A percentile compares a stretch with the other conserved stretches of the same genome.
These are phyloP conservation scores for Xylaria castorea DNA, from an alignment of 495 filamentous ascomycete genomes.

Conservation along the genomic window DNA sequence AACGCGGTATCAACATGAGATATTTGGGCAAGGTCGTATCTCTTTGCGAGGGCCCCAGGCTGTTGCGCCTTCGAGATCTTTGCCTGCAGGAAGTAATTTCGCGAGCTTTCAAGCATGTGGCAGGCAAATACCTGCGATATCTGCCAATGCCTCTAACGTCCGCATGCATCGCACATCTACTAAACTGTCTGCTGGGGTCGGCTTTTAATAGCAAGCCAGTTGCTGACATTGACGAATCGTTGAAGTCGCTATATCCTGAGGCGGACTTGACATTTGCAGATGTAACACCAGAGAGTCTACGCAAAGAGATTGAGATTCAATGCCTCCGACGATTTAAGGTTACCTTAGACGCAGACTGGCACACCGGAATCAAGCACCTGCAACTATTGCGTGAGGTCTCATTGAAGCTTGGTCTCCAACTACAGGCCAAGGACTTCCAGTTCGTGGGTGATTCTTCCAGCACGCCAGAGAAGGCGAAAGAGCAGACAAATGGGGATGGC, in stretches of 20 bases:
- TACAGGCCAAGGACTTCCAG: slow-evolving; percentile 79
- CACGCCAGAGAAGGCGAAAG: slow-evolving; percentile 42
- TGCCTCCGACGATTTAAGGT: slow-evolving; percentile 76
- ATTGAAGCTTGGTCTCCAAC: slow-evolving; percentile 89
- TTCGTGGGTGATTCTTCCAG: slow-evolving; percentile 57
- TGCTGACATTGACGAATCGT: slow-evolving; percentile 74
- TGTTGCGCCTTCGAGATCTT: slow-evolving; percentile 77
- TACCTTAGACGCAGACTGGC: slow-evolving; percentile 72
- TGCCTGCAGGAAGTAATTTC: slow-evolving; percentile 91
- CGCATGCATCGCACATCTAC: slow-evolving; percentile 80
- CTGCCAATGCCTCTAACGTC: slow-evolving; percentile 79
- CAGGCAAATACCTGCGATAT: slow-evolving; percentile 77
- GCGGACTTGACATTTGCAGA: slow-evolving; percentile 83
- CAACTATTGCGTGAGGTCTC: slow-evolving; percentile 90
- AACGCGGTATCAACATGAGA: slow-evolving; percentile 95
- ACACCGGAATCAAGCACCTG: slow-evolving; percentile 67
- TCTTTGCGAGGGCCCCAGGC: slow-evolving; percentile 70
- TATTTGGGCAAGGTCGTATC: slow-evolving; percentile 87
- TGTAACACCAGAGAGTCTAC: slow-evolving; percentile 73
- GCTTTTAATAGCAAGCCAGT: slow-evolving; percentile 76
- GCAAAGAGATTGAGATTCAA: slow-evolving; percentile 73
- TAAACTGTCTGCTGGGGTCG: slow-evolving; percentile 91
- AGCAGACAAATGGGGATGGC: slow-evolving; percentile 40
- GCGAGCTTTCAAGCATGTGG: slow-evolving; percentile 91
- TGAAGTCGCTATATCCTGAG: slow-evolving; percentile 78